These are phyloP conservation scores for Lycium barbarum DNA, from an alignment of 257 asterid genomes.

Conservation along the genomic window DNA sequence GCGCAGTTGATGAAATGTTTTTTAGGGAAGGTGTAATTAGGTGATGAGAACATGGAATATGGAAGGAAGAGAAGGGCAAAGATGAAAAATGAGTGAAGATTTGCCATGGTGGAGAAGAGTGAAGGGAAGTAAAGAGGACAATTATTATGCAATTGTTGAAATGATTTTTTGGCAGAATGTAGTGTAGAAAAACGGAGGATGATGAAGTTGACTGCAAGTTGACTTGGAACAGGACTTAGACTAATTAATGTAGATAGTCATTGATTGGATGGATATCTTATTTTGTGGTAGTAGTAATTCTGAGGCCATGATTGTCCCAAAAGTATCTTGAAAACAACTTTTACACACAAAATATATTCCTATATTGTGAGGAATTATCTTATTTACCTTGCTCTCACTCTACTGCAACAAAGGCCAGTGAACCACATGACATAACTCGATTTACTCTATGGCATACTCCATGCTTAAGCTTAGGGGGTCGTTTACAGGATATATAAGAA, in stretches of 20 bases:
- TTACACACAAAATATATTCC: too few relatives aligned
- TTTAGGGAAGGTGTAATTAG: slow-evolving; percentile 39
- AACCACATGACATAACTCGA: too few relatives aligned
- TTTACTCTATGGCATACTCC: too few relatives aligned
- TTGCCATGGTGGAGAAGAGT: slow-evolving; percentile 3
- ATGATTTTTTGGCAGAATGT: background rate
- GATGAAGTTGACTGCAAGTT: slow-evolving; percentile 31
- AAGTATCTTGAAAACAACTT: too few relatives aligned
- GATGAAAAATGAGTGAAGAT: background rate
- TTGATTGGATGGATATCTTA: too few relatives aligned
- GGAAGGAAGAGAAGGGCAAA: slow-evolving; percentile 33
- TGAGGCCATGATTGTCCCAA: background rate
- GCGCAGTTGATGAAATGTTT: slow-evolving; percentile 67
- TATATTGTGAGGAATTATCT: too few relatives aligned
- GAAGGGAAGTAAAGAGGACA: background rate
- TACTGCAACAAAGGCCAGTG: too few relatives aligned
- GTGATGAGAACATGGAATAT: background rate
- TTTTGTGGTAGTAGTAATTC: too few relatives aligned
- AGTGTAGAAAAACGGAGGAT: background rate
- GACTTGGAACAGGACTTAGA: slow-evolving; percentile 28
- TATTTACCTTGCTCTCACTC: too few relatives aligned
- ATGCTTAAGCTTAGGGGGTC: too few relatives aligned
- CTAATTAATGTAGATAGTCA: too few relatives aligned
- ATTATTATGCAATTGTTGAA: background rate
- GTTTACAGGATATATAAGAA: too few relatives aligned